Base-by-base conservation (phyloP, 73 alveolate genomes). In the Symbiodinium pilosum region DNA sequence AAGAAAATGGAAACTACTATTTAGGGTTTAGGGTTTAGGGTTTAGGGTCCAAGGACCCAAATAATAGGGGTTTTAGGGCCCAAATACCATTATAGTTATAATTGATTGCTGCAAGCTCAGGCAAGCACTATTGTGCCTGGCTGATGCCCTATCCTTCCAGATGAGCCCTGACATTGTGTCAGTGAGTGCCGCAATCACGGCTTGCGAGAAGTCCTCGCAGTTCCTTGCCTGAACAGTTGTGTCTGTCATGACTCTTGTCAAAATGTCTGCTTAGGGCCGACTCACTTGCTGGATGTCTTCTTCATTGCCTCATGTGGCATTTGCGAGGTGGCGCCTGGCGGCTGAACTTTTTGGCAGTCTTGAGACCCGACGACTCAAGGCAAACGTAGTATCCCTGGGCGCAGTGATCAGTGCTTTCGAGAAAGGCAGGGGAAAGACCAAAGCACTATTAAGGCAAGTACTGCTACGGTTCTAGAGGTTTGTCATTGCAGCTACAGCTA, bases 381-480 rank as follows among this genome's bases (percentile, higher is more conserved):
- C 54, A 40, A 91, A 91, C 42, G 81, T 91, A 52, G 81, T 91
- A n/a, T 32, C 97, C 54, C 24, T 20, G 39, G 97, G 73, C 0
- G 87, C 97, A n/a, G 21, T 71, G 41, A 68, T 91, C 52, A 91
- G 97, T 20, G 97, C 97, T 42, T 47, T 59, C 36, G 97, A 69
- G 54, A 91, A 91, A 91, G 97, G 97, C 89, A 1, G 81, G 38
- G 81, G 34, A 28, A 28, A 30, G 20, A 26, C 26, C 73, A 8
- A 24, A 54, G 26, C 20, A 5, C 32, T 26, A 26, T 16, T 5
- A 16, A 16, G 73, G 68, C 68, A 1, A 51, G 68, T 51, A 51
- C 21, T 24, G 68, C 68, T 24, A 0, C 28, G 28, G 68, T 51
- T 51, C 68, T 24, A 51, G 21, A 51, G 68, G 1, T n/a, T n/a